phyloP scores from a whole-genome alignment of 768 basidiomycete genomes.

The Brasilioporus rufonigricans region DNA sequence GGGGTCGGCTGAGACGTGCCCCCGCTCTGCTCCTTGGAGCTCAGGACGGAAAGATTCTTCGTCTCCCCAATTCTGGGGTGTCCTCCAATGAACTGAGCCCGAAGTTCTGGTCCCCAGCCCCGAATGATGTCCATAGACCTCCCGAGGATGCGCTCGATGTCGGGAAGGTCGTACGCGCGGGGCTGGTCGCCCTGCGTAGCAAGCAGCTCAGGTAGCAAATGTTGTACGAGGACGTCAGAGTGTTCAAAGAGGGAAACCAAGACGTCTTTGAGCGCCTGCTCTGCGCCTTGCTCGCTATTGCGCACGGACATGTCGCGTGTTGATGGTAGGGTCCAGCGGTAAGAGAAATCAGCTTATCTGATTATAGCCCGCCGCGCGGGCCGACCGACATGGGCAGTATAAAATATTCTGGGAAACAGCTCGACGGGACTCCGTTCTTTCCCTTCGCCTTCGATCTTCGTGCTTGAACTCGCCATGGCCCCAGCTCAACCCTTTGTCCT shows the following conservation, averaged over 20 bases:
- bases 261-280: constrained; percentile 29
- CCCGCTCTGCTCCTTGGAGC: constrained; percentile 76
- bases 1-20: constrained; percentile 49
- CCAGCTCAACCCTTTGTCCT: constrained; percentile 42
- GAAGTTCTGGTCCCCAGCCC: constrained; percentile 50
- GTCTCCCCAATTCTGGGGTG: constrained; percentile 91
- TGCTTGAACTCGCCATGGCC: constrained; percentile 13
- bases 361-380: no score
- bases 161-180: constrained; percentile 30
- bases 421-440: not conserved
- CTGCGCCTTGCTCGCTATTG: constrained; percentile 1
- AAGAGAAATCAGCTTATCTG: constrained; percentile 6
- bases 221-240: constrained; percentile 52
- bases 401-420: not conserved
- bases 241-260: constrained; percentile 61
- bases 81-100: constrained; percentile 69
- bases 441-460: not conserved
- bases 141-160: constrained; percentile 56
- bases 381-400: no score
- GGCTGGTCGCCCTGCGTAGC: constrained; percentile 22
- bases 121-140: constrained; percentile 45
- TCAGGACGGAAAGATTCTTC: constrained; percentile 69
- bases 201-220: constrained; percentile 55
- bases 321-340: not conserved
- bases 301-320: constrained; percentile 1